Percentiles rank a stretch among this genome's conserved stretches.
phyloP scores from a whole-genome alignment of 1,139 yeast species.

The Maudiozyma humilis region DNA sequence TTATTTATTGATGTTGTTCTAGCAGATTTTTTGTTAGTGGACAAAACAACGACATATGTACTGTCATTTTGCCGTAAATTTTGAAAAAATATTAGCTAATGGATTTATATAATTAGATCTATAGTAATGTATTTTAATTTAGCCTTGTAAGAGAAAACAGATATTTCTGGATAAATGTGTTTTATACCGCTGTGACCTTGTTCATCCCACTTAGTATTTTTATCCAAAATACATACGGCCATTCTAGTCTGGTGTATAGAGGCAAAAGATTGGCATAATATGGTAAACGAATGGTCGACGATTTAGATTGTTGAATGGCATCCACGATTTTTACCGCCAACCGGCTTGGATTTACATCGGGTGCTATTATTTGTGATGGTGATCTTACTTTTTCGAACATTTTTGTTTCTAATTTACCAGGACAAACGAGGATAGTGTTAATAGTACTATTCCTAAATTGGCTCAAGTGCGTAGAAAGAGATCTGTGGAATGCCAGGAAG shows the following conservation, averaged over 20 bases:
- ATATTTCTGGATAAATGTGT: background rate
- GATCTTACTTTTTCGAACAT: conserved; percentile 67
- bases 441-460: conserved; percentile 40
- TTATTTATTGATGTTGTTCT: background rate
- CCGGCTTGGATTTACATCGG: conserved; percentile 59
- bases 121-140: background rate
- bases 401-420: conserved; percentile 72
- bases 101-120: background rate
- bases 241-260: conserved; percentile 59
- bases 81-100: background rate
- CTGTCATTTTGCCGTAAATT: background rate
- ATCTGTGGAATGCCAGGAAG: conserved; percentile 72
- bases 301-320: conserved; percentile 50
- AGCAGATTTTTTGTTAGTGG: background rate
- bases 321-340: conserved; percentile 55
- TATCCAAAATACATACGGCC: conserved; percentile 45
- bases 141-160: background rate
- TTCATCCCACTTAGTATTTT: conserved; percentile 27
- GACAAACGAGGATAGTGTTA: conserved; percentile 68
- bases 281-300: conserved; percentile 68
- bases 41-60: too few relatives aligned
- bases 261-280: conserved; percentile 70
- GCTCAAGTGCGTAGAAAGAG: conserved; percentile 59
- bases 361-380: conserved; percentile 70
- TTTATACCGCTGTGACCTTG: conserved; percentile 16